Evolutionary conservation across 2,329 filamentous ascomycete species (phyloP).

Genomic region (Passalora sequoiae): DNA sequence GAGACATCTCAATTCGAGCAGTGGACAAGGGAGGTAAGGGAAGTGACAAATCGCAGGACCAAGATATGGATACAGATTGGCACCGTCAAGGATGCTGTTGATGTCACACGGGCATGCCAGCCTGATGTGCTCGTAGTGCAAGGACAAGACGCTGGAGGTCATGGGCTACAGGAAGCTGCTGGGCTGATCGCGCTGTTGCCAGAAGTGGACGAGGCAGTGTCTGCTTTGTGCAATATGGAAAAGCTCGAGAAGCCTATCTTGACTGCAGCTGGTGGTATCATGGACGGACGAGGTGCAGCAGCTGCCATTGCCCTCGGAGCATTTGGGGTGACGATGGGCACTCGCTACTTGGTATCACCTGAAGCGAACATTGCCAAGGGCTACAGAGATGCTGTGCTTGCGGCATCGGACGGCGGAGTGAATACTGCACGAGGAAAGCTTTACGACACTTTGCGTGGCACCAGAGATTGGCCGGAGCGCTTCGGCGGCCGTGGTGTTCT

Average conservation of each 20-base stretch:
- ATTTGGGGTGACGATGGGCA: constrained; percentile 56
- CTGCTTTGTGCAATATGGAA: constrained; percentile 17
- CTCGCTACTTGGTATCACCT: constrained; percentile 53
- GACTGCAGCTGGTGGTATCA: constrained; percentile 57
- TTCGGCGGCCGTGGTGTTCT: constrained; percentile 57
- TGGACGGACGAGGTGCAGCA: constrained; percentile 51
- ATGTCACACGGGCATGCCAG: constrained; percentile 43
- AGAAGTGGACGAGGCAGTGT: constrained; percentile 50
- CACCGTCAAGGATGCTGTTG: constrained; percentile 52
- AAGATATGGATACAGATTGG: constrained; percentile 59
- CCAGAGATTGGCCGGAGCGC: constrained; percentile 52
- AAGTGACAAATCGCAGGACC: constrained; percentile 34
- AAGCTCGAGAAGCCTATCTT: constrained; percentile 34
- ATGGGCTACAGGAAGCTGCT: constrained; percentile 53
- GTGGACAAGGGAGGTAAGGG: constrained; percentile 32
- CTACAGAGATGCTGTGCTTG: constrained; percentile 45
- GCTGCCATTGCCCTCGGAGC: constrained; percentile 53
- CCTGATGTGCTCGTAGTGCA: constrained; percentile 59
- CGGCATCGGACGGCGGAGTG: constrained; percentile 47
- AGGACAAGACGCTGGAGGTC: constrained; percentile 60
- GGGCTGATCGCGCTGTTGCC: constrained; percentile 55
- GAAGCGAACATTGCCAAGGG: constrained; percentile 46
- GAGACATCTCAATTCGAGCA: constrained; percentile 35
- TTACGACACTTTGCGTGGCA: constrained; percentile 53
- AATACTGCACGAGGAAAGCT: constrained; percentile 48